These are phyloP conservation scores for Coemansia sp. DNA, from an alignment of 192 early-diverging fungal species.

Conservation along the genomic window DNA sequence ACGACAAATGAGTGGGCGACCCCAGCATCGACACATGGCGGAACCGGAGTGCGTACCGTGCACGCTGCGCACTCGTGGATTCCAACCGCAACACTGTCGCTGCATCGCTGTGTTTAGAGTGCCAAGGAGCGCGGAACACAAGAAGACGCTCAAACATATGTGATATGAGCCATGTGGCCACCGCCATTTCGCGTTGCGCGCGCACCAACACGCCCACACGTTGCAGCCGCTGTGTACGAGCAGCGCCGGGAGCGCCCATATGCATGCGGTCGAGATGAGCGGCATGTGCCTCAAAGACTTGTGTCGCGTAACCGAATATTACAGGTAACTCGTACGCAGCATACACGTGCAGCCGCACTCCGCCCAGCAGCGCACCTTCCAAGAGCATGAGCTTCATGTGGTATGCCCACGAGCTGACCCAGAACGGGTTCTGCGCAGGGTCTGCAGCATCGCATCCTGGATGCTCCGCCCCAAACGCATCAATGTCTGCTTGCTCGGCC, in stretches of 20 bases:
- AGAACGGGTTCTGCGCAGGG: conserved; percentile 30
- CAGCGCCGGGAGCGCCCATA: conserved; percentile 2
- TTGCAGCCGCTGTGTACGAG: not conserved
- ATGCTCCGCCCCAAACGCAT: conserved; percentile 12
- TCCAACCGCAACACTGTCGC: conserved; percentile 17
- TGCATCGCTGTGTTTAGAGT: not conserved
- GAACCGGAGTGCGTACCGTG: conserved; percentile 38
- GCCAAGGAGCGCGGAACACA: conserved; percentile 34
- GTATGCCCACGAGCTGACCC: conserved; percentile 51
- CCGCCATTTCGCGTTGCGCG: conserved; percentile 35
- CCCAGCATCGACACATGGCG: conserved; percentile 30
- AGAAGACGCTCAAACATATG: conserved; percentile 33
- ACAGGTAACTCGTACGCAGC: conserved; percentile 29
- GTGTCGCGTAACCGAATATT: conserved; percentile 32
- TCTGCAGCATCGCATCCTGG: conserved; percentile 9
- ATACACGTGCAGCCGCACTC: conserved; percentile 34
- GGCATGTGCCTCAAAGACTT: conserved; percentile 33
- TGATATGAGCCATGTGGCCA: conserved; percentile 35
- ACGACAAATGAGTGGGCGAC: conserved; percentile 38
- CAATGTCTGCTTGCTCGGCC: conserved; percentile 41
- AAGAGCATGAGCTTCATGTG: conserved; percentile 43
- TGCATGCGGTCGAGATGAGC: conserved; percentile 27
- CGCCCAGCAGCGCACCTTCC: conserved; percentile 22
- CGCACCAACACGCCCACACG: conserved; percentile 6
- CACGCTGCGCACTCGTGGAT: conserved; percentile 4